phyloP scores from a whole-genome alignment of 352 stramenopile genomes.

The Pythium coloratum region DNA sequence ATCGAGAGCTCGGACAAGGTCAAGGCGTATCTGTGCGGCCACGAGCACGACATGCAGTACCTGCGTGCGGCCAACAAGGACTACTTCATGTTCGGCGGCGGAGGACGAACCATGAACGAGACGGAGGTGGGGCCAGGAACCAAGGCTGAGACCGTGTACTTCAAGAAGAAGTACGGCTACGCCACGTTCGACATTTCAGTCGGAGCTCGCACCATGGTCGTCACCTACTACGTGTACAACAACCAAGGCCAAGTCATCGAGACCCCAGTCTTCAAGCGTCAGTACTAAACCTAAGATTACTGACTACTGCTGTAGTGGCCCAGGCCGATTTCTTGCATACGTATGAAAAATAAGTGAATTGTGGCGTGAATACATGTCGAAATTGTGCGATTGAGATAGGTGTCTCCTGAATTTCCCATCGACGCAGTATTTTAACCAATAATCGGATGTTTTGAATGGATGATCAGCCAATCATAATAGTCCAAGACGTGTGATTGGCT shows the following conservation, averaged over 20 bases:
- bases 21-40: constrained; percentile 40
- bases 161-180: constrained; percentile 38
- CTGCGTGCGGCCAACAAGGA: constrained; percentile 29
- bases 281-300: constrained; percentile 17
- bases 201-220: constrained; percentile 24
- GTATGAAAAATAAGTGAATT: not conserved
- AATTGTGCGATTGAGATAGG: too few species aligned
- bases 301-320: not conserved
- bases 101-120: constrained; percentile 35
- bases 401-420: too few species aligned
- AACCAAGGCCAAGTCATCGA: constrained; percentile 34
- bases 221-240: constrained; percentile 42
- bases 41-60: constrained; percentile 50
- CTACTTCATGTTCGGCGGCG: constrained; percentile 43
- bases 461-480: too few species aligned
- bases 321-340: not conserved
- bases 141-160: constrained; percentile 34
- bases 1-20: constrained; percentile 30
- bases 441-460: too few species aligned
- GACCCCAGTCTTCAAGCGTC: constrained; percentile 29
- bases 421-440: too few species aligned
- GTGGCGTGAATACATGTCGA: not conserved
- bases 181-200: constrained; percentile 36
- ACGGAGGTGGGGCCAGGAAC: constrained; percentile 30
- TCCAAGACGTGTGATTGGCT: not conserved